Conservation (phyloP, 805 yeast genomes). For the Debaryomyces maramus region DNA sequence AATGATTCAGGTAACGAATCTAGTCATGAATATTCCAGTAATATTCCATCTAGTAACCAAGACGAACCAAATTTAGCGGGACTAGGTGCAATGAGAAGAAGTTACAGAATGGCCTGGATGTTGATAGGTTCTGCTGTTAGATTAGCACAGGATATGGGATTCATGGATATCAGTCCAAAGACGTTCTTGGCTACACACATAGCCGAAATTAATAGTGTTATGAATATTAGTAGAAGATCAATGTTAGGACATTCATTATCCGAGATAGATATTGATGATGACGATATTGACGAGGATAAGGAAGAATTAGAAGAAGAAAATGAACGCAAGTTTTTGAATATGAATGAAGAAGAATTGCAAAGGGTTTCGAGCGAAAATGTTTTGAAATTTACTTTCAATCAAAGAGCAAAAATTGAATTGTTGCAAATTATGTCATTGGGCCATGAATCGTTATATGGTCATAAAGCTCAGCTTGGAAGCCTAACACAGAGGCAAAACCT, state of each 20-base stretch:
- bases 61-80: constrained; percentile 62
- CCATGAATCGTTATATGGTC: constrained; percentile 78
- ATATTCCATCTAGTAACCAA: not conserved
- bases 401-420: constrained; percentile 77
- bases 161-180: constrained; percentile 70
- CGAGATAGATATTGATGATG: constrained; percentile 59
- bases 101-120: constrained; percentile 94
- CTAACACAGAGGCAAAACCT: constrained; percentile 64
- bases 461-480: constrained; percentile 52
- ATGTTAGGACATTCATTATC: constrained; percentile 72
- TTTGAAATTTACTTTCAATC: constrained; percentile 58
- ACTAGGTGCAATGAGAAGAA: constrained; percentile 78
- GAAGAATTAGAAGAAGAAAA: constrained; percentile 25
- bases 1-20: constrained; percentile 4
- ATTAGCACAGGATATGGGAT: constrained; percentile 81
- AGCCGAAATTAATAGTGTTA: constrained; percentile 79
- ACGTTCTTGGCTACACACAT: constrained; percentile 82
- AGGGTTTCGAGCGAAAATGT: constrained; percentile 23
- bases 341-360: constrained; percentile 35
- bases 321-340: constrained; percentile 28
- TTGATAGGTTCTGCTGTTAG: constrained; percentile 84
- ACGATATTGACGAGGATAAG: constrained; percentile 22
- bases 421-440: constrained; percentile 78
- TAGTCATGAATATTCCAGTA: not conserved
- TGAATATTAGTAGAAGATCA: constrained; percentile 76